A percentile compares a stretch with the other conserved stretches of the same genome.
Conservation (phyloP, 1,139 yeast species). For the Candida sanyaensis region DNA sequence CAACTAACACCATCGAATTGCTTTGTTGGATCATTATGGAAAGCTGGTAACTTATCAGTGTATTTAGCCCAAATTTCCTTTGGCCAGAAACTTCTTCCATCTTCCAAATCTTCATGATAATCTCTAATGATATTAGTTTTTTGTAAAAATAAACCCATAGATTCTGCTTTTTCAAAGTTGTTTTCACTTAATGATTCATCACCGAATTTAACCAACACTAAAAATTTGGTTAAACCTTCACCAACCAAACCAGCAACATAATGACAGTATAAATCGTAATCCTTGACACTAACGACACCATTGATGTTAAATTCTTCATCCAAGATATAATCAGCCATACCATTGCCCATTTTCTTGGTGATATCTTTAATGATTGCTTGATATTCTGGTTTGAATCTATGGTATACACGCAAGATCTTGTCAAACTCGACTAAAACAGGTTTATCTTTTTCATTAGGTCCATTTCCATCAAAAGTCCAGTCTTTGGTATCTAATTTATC, state of each 20-base stretch:
- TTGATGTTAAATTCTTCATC: conserved; percentile 76
- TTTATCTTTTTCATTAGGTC: conserved; percentile 79
- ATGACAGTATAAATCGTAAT: conserved; percentile 90
- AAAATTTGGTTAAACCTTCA: conserved; percentile 85
- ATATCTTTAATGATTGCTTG: conserved; percentile 79
- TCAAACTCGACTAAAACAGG: conserved; percentile 78
- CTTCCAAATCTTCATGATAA: conserved; percentile 87
- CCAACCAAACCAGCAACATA: conserved; percentile 98
- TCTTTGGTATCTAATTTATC: conserved; percentile 59
- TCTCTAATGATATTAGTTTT: conserved; percentile 96
- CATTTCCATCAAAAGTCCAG: conserved; percentile 81
- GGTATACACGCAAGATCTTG: conserved; percentile 66
- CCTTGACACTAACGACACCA: conserved; percentile 77
- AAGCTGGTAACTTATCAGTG: conserved; percentile 62
- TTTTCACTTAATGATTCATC: conserved; percentile 51
- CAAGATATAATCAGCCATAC: conserved; percentile 93
- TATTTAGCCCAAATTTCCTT: conserved; percentile 88
- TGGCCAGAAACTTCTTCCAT: conserved; percentile 97
- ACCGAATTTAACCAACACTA: conserved; percentile 68
- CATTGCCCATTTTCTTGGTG: conserved; percentile 87
- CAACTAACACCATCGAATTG: conserved; percentile 65
- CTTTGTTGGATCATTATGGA: conserved; percentile 45
- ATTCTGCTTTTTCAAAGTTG: conserved; percentile 61
- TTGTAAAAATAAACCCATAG: conserved; percentile 95
- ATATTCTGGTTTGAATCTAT: conserved; percentile 70